These are phyloP conservation scores for Scenedesmus sp. DNA, from an alignment of 163 green algal genomes.

Conservation along the genomic window DNA sequence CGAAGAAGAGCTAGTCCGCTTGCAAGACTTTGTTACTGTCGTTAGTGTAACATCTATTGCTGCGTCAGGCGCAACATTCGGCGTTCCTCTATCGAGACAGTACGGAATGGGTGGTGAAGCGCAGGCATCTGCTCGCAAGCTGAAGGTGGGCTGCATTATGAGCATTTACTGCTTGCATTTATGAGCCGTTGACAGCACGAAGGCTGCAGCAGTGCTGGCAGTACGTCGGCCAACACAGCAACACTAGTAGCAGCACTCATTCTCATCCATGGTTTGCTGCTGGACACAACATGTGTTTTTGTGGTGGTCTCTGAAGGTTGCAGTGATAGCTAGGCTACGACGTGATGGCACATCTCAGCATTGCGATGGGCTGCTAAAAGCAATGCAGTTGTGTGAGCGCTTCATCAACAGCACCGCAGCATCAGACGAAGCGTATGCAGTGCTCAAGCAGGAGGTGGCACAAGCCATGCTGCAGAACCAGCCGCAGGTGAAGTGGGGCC, in stretches of 20 bases:
- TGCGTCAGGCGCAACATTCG: not conserved
- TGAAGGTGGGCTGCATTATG: slow-evolving; percentile 29
- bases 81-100: not conserved
- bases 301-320: not conserved
- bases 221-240: not conserved
- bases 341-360: not conserved
- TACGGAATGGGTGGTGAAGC: slow-evolving; percentile 7
- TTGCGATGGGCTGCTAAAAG: not conserved
- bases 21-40: too few relatives aligned
- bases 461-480: slow-evolving; percentile 9
- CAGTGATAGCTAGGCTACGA: slow-evolving; percentile 3
- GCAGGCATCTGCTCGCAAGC: slow-evolving; percentile 19
- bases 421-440: slow-evolving; percentile 1
- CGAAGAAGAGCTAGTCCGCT: too few relatives aligned
- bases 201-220: not conserved
- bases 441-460: slow-evolving; percentile 48
- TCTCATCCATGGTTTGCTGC: too few relatives aligned
- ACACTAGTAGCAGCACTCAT: too few relatives aligned
- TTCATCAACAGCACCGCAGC: slow-evolving; percentile 34
- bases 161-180: too few relatives aligned
- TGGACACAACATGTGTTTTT: not conserved
- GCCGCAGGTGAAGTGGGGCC: not conserved
- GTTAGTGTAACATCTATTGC: too few relatives aligned
- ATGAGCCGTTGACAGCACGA: too few relatives aligned
- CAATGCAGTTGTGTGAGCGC: slow-evolving; percentile 37